Percentiles rank a stretch among this genome's conserved stretches.
phyloP scores from a whole-genome alignment of 305 asterid species.

The Fraxinus velutina region DNA sequence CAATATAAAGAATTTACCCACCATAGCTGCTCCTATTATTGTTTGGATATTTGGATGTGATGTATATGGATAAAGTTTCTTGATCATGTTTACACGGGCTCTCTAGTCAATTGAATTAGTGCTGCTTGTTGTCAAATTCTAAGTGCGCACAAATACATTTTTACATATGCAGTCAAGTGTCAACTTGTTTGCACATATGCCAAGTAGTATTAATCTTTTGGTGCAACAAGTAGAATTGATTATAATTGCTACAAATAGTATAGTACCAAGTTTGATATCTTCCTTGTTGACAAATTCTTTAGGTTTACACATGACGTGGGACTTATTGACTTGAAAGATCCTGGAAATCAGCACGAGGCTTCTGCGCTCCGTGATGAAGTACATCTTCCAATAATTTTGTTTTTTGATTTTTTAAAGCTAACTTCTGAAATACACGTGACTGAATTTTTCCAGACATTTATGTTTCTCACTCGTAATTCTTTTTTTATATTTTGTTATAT shows the following conservation, averaged over 20 bases:
- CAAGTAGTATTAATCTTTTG: neutral
- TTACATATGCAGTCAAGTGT: neutral
- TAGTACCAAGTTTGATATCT: constrained; percentile 10
- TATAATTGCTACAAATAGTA: neutral
- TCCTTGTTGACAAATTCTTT: constrained; percentile 30
- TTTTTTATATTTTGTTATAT: constrained; percentile 2
- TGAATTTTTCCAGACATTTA: constrained; percentile 19
- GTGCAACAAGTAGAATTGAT: neutral
- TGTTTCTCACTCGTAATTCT: constrained; percentile 18
- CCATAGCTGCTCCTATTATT: neutral
- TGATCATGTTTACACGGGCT: neutral
- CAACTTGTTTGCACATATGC: neutral
- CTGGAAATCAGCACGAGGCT: constrained; percentile 70
- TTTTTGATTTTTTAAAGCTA: constrained; percentile 19
- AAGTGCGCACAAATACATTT: neutral
- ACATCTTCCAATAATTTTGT: constrained; percentile 30
- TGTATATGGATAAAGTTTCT: neutral
- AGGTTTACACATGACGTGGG: constrained; percentile 72
- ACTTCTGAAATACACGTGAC: constrained; percentile 15
- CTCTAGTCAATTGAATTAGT: neutral
- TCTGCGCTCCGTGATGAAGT: constrained; percentile 97
- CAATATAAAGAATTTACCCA: neutral
- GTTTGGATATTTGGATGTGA: neutral
- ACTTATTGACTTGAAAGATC: constrained; percentile 52
- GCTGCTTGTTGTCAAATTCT: neutral